Evolutionary conservation across 2,329 filamentous ascomycete genomes (phyloP), one percentile per base, ranked within the genome.

Genomic region (Pyrenophora graminea): DNA sequence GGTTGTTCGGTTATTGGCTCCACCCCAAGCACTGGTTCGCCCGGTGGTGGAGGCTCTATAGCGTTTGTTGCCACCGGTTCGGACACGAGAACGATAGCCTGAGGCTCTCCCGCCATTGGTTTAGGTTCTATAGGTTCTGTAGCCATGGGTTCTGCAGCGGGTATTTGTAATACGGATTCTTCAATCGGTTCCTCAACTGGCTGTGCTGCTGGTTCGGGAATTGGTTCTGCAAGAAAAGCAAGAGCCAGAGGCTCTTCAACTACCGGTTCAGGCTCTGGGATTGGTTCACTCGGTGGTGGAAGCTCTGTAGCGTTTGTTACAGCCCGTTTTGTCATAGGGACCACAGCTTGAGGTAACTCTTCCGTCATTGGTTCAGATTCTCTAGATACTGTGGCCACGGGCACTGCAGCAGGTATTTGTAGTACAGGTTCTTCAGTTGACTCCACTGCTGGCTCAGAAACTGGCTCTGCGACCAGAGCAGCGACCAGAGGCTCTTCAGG

Each of bases 361-460:
- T 36, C 23, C 13, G 42, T 32, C n/a, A 31, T 25, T 42, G 21
- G 38, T 18, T 19, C 39, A 3, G 49, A 27, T 21, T 27, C 39
- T 17, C 21, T 19, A 18, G 45, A 41, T 45, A 39, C 43, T 23
- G 18, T 39, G 21, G 48, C 45, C 10, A n/a, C 49, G 19, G 39
- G 18, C n/a, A 7, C 32, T 15, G 10, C 36, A 31, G 36, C 34
- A 3, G 40, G 25, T 32, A 9, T 21, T 18, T 30, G 8, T 19
- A 19, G 10, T 15, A 19, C 23, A 8, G 37, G 19, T 39, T 41
- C 39, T 23, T 30, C 30, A n/a, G 15, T 10, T 42, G 39, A 32
- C 15, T 17, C 30, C 6, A 21, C 30, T 17, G 30, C 25, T 37
- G 45, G 12, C 37, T 43, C 39, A 9, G 37, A 18, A 6, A 25